Base-by-base conservation (phyloP, 768 basidiomycete species). In the Leccinum variicolor region DNA sequence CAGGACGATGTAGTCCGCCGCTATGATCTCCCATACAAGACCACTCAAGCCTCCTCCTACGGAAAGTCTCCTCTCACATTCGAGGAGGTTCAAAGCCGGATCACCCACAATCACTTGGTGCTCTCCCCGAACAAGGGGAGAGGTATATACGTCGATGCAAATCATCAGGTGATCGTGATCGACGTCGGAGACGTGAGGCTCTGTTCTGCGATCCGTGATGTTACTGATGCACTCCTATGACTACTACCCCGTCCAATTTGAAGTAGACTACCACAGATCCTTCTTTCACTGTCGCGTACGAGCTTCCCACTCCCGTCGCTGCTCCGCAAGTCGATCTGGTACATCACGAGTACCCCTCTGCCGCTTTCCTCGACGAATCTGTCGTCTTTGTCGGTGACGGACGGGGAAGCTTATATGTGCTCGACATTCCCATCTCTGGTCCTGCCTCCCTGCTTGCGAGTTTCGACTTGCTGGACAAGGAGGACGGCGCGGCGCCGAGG, bases 1-100 rank as follows among this genome's bases (percentile, higher is more conserved):
- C 84, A 86, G 62, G 81, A 85, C n/a, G 74, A 81, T 8, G 77
- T 89, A 5, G 71, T 73, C 19, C 77, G 80, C 17, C 78, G 81
- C 25, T 81, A 80, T 68, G 69, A 70, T 9, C 79, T 92, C 31
- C 67, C 70, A 25, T 70, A 74, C 60, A 73, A 58, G 68, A 81
- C 64, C 67, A 81, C 76, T 63, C 81, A 76, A 77, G 73, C 76
- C 8, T 83, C 86, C 39, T 73, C 81, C 10, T 85, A 89, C 4
- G 82, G 83, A 8, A 80, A 76, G 56, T 75, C 81, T 0, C 83
- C 84, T 8, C 76, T 93, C 21, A 84, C 86, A 2, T 89, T 92
- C 64, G 81, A 90, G 57, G 92, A 94, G 64, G 87, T 93, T 55
- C 87, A 90, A 69, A 90, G 87, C 65, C 79, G 92, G 50, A 90